These are phyloP conservation scores for Taphrina sp. DNA, from an alignment of 1,139 yeast species.

Conservation along the genomic window DNA sequence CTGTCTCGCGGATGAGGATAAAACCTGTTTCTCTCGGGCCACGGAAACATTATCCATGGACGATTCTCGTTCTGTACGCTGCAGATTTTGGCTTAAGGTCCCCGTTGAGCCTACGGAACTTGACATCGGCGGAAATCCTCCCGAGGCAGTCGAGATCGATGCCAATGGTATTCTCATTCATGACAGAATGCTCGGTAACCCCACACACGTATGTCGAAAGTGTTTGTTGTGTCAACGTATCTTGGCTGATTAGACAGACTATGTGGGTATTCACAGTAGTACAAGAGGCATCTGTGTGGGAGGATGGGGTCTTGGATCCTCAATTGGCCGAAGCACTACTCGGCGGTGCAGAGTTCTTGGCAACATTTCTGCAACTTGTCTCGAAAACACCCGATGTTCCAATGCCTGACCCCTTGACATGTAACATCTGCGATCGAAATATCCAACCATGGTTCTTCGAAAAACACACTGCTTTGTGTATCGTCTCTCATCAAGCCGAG, in stretches of 20 bases:
- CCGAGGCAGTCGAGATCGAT: constrained; percentile 59
- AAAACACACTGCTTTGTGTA: constrained; percentile 82
- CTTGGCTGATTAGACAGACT: constrained; percentile 10
- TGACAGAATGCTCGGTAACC: constrained; percentile 57
- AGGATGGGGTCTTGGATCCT: constrained; percentile 53
- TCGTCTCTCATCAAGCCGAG: constrained; percentile 78
- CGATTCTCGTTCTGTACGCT: constrained; percentile 35
- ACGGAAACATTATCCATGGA: constrained; percentile 38
- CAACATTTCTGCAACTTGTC: constrained; percentile 64
- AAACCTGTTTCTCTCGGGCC: constrained; percentile 48
- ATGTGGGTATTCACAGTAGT: constrained; percentile 28
- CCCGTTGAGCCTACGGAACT: constrained; percentile 10
- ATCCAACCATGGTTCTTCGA: constrained; percentile 98
- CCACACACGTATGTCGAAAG: constrained; percentile 53
- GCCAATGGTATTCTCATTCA: constrained; percentile 95
- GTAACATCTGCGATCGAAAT: constrained; percentile 85
- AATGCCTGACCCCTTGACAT: constrained; percentile 71
- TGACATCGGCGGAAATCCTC: constrained; percentile 1
- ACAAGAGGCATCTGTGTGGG: constrained; percentile 1
- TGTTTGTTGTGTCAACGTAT: too few relatives aligned
- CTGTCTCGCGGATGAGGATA: constrained; percentile 55
- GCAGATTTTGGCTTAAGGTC: constrained; percentile 19
- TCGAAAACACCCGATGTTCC: constrained; percentile 57
- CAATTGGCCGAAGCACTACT: constrained; percentile 72
- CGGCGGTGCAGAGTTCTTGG: constrained; percentile 83